Base-by-base conservation (phyloP, 345 rosid species). In the Eucalyptus cloeziana region DNA sequence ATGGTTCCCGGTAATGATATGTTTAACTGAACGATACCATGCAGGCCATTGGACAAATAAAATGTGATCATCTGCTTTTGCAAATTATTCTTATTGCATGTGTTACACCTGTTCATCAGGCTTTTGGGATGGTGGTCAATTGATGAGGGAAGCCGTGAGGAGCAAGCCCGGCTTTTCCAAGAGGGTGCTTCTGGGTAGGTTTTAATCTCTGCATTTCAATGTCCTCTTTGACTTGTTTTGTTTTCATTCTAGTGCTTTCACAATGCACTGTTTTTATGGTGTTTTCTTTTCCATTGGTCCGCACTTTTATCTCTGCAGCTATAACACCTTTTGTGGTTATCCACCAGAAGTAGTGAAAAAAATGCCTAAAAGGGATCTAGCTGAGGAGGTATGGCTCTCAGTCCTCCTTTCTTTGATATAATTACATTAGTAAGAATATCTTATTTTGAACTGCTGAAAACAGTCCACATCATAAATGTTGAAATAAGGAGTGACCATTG, bases 61-160 rank as follows among this genome's bases (percentile, higher is more conserved):
- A 67, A 45, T 87, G 85, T 69, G 58, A 21, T 76, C 15, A 76
- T 76, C 83, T 76, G 47, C 27, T 76, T 64, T 76, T 37, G 27
- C 27, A 76, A 76, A 44, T 37, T 76, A 76, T 76, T 76, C 83
- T 76, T 37, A 37, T 13, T 19, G 47, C 27, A 3, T 76, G 45
- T 37, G 47, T 71, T 12, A 21, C 83, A 76, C 47, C 14, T 76
- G 83, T 76, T 76, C 27, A 76, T 76, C 96, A 98, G 99, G 94
- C 92, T 98, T 87, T 86, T 98, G 90, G 99, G 99, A 85, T 98
- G 99, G 99, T 98, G 99, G 99, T 98, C 99, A 22, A 98, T 98
- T 90, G 99, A 98, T 90, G 99, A 98, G 91, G 99, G 97, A 90
- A 97, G 99, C 88, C 89, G 91, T 67, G 99, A 98, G 95, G 99